These are phyloP conservation scores for Phytopythium kandeliae DNA, from an alignment of 352 stramenopile species.

Conservation along the genomic window DNA sequence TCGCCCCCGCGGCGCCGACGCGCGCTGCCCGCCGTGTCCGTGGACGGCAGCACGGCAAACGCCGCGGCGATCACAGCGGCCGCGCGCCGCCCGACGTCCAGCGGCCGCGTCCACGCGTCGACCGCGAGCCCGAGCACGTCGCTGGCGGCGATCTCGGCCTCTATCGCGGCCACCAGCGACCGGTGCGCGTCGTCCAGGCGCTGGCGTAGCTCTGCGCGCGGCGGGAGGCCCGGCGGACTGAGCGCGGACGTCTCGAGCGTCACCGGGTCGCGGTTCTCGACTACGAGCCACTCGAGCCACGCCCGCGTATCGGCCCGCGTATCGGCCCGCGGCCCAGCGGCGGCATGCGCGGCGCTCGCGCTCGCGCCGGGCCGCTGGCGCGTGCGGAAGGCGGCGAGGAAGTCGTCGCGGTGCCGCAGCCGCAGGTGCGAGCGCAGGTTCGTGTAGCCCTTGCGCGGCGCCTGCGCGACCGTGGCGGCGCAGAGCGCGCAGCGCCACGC, in stretches of 20 bases:
- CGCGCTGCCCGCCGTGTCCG: not conserved
- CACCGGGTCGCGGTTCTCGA: not conserved
- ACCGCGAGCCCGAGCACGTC: not conserved
- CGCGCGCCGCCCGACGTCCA: not conserved
- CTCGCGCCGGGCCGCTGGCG: not conserved
- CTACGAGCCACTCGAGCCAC: not conserved
- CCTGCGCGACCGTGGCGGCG: not conserved
- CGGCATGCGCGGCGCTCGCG: too few relatives aligned
- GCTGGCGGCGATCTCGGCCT: not conserved
- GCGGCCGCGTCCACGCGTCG: slow-evolving; percentile 1
- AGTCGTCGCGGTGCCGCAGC: not conserved
- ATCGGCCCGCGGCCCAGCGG: too few relatives aligned
- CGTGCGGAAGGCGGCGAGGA: not conserved
- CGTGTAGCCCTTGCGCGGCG: slow-evolving; percentile 6
- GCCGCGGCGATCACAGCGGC: not conserved
- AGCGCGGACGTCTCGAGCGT: not conserved
- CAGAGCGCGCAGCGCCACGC: not conserved
- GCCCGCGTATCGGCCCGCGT: not conserved
- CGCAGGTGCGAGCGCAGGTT: slow-evolving; percentile 4
- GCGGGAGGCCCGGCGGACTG: too few relatives aligned
- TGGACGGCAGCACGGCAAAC: not conserved
- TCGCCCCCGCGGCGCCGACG: not conserved
- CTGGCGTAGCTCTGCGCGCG: not conserved
- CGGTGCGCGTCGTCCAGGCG: not conserved
- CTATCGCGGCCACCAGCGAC: not conserved